Evolutionary conservation across 2,329 filamentous ascomycete species (phyloP).

Genomic region (Tricladium varicosporioides): DNA sequence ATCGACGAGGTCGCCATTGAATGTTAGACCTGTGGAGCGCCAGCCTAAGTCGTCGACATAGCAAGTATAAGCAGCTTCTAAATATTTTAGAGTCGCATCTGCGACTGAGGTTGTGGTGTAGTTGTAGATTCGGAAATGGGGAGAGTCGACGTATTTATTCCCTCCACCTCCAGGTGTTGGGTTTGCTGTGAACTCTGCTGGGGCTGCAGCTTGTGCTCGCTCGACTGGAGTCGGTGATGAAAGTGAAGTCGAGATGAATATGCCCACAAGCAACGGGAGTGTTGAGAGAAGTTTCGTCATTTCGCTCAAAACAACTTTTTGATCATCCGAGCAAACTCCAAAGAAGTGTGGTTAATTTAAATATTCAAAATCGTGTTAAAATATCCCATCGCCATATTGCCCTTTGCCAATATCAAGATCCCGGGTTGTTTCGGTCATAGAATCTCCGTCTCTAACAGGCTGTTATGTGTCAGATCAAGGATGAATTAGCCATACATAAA

Average conservation of each 20-base stretch:
- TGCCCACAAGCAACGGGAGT: no score
- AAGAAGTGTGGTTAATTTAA: no score
- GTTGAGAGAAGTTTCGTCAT: no score
- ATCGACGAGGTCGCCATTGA: neutral
- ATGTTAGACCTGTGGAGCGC: conserved; percentile 3
- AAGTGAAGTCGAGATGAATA: neutral
- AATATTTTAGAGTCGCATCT: neutral
- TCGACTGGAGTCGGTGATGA: neutral
- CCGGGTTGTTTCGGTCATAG: no score
- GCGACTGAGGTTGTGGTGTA: neutral
- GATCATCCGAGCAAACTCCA: no score
- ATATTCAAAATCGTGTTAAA: no score
- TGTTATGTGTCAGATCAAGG: no score
- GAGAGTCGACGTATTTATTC: neutral
- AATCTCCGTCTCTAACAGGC: no score
- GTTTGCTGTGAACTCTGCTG: conserved; percentile 3
- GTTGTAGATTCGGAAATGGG: conserved; percentile 3
- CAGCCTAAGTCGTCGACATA: conserved; percentile 2
- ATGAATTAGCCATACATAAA: no score
- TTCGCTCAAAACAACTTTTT: no score
- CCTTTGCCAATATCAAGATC: no score
- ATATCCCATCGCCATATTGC: no score
- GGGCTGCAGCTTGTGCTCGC: neutral
- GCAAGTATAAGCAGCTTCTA: conserved; percentile 5
- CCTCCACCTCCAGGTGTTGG: neutral